Evolutionary conservation across 192 early-diverging fungal species (phyloP).

Genomic region (Coemansia sp.): DNA sequence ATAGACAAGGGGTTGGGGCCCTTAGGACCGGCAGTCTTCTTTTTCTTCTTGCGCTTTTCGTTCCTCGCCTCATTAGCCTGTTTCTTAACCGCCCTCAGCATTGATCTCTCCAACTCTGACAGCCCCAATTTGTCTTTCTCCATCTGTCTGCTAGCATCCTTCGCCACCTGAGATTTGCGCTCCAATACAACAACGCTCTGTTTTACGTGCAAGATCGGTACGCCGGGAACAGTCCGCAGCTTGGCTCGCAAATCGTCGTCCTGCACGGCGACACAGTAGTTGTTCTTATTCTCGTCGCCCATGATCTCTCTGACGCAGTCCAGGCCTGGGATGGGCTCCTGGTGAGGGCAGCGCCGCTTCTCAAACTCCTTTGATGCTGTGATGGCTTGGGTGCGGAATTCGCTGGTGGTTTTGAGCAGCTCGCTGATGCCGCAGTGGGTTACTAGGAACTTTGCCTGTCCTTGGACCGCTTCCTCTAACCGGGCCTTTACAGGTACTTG

Average conservation of each 20-base stretch:
- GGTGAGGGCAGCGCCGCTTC: conserved; percentile 77
- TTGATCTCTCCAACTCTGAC: conserved; percentile 55
- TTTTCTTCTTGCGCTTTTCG: conserved; percentile 53
- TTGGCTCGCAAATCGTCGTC: conserved; percentile 61
- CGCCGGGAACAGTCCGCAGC: conserved; percentile 72
- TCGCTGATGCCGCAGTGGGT: conserved; percentile 77
- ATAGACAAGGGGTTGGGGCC: conserved; percentile 84
- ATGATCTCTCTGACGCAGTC: conserved; percentile 78
- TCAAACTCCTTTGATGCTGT: conserved; percentile 69
- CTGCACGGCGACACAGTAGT: conserved; percentile 86
- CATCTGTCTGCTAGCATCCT: conserved; percentile 38
- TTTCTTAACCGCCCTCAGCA: conserved; percentile 56
- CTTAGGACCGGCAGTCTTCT: conserved; percentile 64
- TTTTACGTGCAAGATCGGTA: conserved; percentile 84
- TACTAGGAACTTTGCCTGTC: conserved; percentile 61
- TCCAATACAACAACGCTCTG: conserved; percentile 78
- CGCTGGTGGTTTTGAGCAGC: conserved; percentile 60
- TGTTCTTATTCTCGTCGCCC: conserved; percentile 69
- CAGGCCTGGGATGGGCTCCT: conserved; percentile 54
- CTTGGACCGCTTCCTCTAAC: conserved; percentile 66
- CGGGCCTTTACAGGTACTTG: conserved; percentile 62
- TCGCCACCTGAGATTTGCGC: conserved; percentile 60
- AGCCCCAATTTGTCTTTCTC: conserved; percentile 51
- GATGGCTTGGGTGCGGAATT: conserved; percentile 60
- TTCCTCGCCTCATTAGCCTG: conserved; percentile 29